Evolutionary conservation across 2,329 filamentous ascomycete species (phyloP).

Genomic region (Teratosphaeria nubilosa): DNA sequence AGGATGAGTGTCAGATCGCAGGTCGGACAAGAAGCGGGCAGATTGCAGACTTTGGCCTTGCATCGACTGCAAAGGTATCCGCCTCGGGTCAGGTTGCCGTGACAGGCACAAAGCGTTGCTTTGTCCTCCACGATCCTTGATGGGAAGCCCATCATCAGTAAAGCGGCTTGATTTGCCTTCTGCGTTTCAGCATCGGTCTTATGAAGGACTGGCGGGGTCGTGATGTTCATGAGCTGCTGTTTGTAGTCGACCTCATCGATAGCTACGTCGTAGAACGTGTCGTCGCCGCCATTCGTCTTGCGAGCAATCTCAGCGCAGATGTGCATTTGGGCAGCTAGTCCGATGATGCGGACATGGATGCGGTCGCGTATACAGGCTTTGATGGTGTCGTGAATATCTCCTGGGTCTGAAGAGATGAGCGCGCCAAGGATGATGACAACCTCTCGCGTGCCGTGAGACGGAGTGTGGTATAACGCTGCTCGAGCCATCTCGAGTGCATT

Average conservation of each 20-base stretch:
- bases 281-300: slow-evolving; percentile 76
- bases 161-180: slow-evolving; percentile 37
- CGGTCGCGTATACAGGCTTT: slow-evolving; percentile 65
- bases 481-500: slow-evolving; percentile 94
- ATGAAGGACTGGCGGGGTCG: slow-evolving; percentile 81
- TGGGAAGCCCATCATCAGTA: slow-evolving; percentile 98
- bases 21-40: slow-evolving; percentile 83
- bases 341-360: slow-evolving; percentile 81
- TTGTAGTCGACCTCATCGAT: slow-evolving; percentile 80
- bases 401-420: slow-evolving; percentile 79
- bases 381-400: slow-evolving; percentile 90
- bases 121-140: slow-evolving; percentile 66
- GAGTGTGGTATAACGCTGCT: slow-evolving; percentile 83
- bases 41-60: slow-evolving; percentile 73
- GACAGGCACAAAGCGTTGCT: slow-evolving; percentile 79
- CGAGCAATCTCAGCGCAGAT: slow-evolving; percentile 83
- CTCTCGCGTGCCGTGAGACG: slow-evolving; percentile 86
- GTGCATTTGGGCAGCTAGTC: slow-evolving; percentile 80
- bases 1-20: slow-evolving; percentile 89
- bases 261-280: slow-evolving; percentile 68
- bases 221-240: slow-evolving; percentile 78
- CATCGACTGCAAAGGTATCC: slow-evolving; percentile 90
- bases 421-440: slow-evolving; percentile 88
- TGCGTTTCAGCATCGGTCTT: slow-evolving; percentile 22
- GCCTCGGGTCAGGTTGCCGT: slow-evolving; percentile 68